Base-by-base conservation (phyloP, 202 grass and related monocot genomes). In the Schoenoplectus triqueter region DNA sequence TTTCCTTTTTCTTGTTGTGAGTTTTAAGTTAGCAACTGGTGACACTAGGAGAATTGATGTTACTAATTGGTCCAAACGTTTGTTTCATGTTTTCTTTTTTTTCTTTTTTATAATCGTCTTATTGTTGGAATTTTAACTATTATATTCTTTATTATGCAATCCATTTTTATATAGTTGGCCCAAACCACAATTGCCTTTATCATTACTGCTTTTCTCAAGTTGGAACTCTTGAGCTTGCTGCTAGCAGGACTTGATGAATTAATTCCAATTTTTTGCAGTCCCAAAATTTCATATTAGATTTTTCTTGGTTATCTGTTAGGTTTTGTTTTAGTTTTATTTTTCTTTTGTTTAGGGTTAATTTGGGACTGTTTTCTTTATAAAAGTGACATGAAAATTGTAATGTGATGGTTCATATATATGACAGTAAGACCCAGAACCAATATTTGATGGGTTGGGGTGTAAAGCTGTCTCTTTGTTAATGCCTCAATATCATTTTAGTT, bases 41-140 rank as follows among this genome's bases (percentile, higher is more conserved):
- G 45, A 49, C 7, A 10, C 6, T 14, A 49, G 7, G 15, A 50
- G 46, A 50, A 19, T 50, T 73, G 69, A 10, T 49, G 7, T 18
- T 73, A 19, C 69, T n/a, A 73, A 7, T 73, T 73, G 17, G 17
- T 73, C 31, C 44, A 73, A 73, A 47, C 40, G 22, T 66, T 66
- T 66, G 64, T 40, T 66, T 40, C 64, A 66, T 39, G 21, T 39
- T 66, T 66, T 39, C 3, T 48, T 6, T 67, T 31, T 41, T 11
- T 14, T 31, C 31, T 66, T 13, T 66, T 67, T 67, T 10, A 10
- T 67, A 10, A 10, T 67, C 1, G 15, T 60, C n/a, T 60, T 67
- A 40, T 67, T 42, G 65, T 41, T 66, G 14, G 3, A 67, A 11
- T 67, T 40, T 40, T 11, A 47, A 17, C 68, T 71, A 71, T 6